Base-by-base conservation (phyloP, 805 yeast species). In the Metschnikowia santaceciliae region DNA sequence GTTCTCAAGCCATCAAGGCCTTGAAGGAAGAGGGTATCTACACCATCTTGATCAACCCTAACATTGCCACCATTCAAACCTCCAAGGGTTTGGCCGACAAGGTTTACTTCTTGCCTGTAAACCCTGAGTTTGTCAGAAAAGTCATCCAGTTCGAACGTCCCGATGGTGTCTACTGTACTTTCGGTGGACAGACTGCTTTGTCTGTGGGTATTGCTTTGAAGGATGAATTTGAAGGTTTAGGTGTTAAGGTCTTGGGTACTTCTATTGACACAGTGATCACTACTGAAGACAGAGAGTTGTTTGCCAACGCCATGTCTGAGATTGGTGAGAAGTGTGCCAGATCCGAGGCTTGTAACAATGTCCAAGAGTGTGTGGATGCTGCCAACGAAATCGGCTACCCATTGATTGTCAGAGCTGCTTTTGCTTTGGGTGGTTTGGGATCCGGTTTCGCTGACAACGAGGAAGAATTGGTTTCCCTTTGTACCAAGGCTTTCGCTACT, bases 181-280 rank as follows among this genome's bases (percentile, higher is more conserved):
- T 94, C 66, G 99, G 99, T 77, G 99, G 99, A 65, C 99, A 94
- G 77, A 94, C 99, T 42, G 99, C 97, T 37, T 79, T 94, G 63
- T 84, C 87, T 63, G 99, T 94, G 53, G 99, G 99, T 80, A 91
- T 94, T 58, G 83, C 85, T 61, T 80, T 94, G 75, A 92, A 92
- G 76, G 98, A 92, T 67, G 98, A 92, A 74, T 91, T 94, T 62
- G 96, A 85, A 67, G 71, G 82, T 10, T 80, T 92, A 52, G 98
- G 96, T 55, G 98, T 94, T 58, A 84, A 88, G 70, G 99, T 94
- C 34, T 78, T 94, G 58, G 99, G 99, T 79, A 94, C 99, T 56
- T 96, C 86, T 56, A 90, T 94, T 61, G 96, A 91, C 38, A 94
- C 99, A 22, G 83, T 94, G 61, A 91, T 91, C 70, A 94, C 98